A percentile compares a stretch with the other conserved stretches of the same genome.
phyloP scores from a whole-genome alignment of 768 basidiomycete genomes.

The Kwoniella heveanensis region DNA sequence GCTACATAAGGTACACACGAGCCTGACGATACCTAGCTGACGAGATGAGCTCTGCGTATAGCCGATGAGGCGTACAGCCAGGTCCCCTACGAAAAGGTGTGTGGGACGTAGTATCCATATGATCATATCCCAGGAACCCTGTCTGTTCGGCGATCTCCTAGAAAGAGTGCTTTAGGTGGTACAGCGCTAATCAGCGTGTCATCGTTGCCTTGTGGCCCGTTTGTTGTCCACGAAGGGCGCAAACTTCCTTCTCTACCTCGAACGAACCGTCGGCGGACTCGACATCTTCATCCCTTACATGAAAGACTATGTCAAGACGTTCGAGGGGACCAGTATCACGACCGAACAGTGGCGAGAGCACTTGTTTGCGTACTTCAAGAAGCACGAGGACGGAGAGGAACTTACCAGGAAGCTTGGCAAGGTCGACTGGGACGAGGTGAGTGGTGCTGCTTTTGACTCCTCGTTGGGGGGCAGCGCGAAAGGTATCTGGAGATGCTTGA shows the following conservation, averaged over 20 bases:
- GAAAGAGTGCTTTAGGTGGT: no score
- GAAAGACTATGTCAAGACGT: conserved; percentile 77
- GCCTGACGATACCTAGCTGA: no score
- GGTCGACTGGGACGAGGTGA: conserved; percentile 73
- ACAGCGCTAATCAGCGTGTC: background rate
- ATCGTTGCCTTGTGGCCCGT: conserved; percentile 52
- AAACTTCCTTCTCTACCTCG: conserved; percentile 82
- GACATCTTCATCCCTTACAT: conserved; percentile 83
- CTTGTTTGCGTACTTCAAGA: conserved; percentile 69
- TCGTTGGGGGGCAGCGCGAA: no score
- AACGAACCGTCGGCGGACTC: conserved; percentile 75
- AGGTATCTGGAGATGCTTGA: no score
- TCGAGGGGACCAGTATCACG: conserved; percentile 76
- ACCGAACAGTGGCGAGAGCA: conserved; percentile 82
- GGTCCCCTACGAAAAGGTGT: conserved; percentile 67
- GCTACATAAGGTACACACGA: no score
- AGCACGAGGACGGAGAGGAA: conserved; percentile 62
- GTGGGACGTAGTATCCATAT: background rate
- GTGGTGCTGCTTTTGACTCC: no score
- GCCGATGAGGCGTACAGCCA: conserved; percentile 72
- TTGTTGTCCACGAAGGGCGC: no score
- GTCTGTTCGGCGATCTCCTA: no score
- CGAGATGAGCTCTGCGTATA: no score
- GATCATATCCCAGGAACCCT: no score
- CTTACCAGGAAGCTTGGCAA: conserved; percentile 66